Evolutionary conservation across 768 basidiomycete species (phyloP).

Genomic region (Serendipita sp.): DNA sequence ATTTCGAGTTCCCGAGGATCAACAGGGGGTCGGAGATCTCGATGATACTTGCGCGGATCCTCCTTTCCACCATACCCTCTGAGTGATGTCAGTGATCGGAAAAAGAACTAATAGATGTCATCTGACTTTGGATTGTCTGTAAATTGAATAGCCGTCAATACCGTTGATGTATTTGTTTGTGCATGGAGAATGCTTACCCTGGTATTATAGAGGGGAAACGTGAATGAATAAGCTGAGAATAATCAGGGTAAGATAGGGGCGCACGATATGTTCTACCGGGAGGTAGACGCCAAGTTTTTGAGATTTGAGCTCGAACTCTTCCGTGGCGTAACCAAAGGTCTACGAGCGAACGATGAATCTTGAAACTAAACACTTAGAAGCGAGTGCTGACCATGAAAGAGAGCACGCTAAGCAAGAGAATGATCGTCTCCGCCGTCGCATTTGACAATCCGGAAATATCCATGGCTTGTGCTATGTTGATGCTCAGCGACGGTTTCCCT

Average conservation of each 20-base stretch:
- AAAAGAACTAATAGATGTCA: neutral
- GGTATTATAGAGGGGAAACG: neutral
- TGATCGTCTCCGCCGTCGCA: conserved; percentile 43
- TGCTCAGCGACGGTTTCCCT: conserved; percentile 3
- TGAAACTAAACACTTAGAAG: neutral
- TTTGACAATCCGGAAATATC: conserved; percentile 56
- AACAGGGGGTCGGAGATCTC: conserved; percentile 60
- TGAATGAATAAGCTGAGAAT: neutral
- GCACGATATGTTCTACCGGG: conserved; percentile 32
- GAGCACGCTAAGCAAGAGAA: conserved; percentile 2
- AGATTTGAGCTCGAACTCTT: conserved; percentile 54
- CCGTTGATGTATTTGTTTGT: neutral
- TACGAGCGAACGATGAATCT: conserved; percentile 13
- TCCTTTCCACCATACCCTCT: conserved; percentile 55
- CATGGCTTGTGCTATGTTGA: conserved; percentile 32
- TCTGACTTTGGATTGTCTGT: conserved; percentile 49
- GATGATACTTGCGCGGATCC: conserved; percentile 56
- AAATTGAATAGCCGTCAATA: neutral
- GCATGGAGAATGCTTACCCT: neutral
- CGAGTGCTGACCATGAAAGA: neutral
- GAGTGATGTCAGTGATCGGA: neutral
- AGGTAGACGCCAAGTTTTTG: conserved; percentile 65
- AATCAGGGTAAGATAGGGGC: neutral
- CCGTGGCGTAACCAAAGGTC: conserved; percentile 49
- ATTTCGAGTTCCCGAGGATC: conserved; percentile 57